Conservation (phyloP, 2,329 filamentous ascomycete genomes). For the Colletotrichum sp. region DNA sequence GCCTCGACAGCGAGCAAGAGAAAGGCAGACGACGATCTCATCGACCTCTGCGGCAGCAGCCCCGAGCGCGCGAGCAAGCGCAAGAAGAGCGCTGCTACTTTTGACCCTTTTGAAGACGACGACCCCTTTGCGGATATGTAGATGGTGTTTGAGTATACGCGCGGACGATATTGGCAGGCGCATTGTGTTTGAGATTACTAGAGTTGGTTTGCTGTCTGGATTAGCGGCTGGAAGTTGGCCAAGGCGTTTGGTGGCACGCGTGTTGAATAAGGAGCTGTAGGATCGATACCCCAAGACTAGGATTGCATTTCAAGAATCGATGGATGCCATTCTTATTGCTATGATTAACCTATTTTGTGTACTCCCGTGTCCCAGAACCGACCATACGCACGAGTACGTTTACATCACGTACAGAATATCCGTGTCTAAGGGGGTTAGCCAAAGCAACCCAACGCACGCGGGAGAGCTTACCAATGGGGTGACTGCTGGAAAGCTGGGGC, state of each 20-base stretch:
- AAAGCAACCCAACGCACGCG: background rate
- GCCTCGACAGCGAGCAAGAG: background rate
- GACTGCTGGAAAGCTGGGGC: slow-evolving; percentile 94
- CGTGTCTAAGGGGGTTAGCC: slow-evolving; percentile 2
- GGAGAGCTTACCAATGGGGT: slow-evolving; percentile 79
- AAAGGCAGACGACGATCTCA: slow-evolving; percentile 5
- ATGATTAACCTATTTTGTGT: background rate
- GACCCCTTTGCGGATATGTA: slow-evolving; percentile 15
- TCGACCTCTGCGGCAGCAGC: slow-evolving; percentile 8
- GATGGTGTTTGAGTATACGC: background rate
- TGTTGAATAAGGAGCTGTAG: background rate
- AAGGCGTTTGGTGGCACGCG: background rate
- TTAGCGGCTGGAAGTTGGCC: background rate
- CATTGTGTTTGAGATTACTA: background rate
- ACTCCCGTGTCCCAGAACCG: background rate
- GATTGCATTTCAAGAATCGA: background rate
- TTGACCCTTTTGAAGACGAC: slow-evolving; percentile 7
- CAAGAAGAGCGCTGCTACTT: background rate
- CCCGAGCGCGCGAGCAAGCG: background rate
- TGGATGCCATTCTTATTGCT: background rate
- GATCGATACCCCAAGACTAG: background rate
- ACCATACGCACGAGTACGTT: background rate
- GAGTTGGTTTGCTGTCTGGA: background rate
- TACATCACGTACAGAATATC: slow-evolving; percentile 19
- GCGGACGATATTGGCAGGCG: background rate